phyloP scores from a whole-genome alignment of 768 basidiomycete species.

The Suillus lakei region DNA sequence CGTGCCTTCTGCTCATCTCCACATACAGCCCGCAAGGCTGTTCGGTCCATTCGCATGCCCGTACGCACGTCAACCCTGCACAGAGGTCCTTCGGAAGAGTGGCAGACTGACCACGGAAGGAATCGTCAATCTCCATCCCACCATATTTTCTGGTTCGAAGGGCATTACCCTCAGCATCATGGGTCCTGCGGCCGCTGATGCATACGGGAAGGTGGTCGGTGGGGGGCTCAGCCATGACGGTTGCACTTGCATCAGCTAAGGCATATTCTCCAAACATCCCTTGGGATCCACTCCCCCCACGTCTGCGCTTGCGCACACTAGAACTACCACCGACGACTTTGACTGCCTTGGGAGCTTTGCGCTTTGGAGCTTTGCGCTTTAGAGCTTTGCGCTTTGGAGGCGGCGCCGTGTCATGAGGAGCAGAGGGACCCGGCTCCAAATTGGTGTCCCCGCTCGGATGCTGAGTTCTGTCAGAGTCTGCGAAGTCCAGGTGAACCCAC shows the following conservation, averaged over 20 bases:
- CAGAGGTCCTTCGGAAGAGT: neutral
- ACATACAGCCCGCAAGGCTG: neutral
- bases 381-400: neutral
- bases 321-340: neutral
- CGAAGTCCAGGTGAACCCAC: no score
- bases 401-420: no score
- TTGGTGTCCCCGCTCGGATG: no score
- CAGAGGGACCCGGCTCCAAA: no score
- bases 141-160: neutral
- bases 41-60: neutral
- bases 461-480: no score
- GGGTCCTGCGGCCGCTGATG: neutral
- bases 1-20: neutral
- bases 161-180: no score
- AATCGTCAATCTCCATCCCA: neutral
- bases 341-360: neutral
- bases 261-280: neutral
- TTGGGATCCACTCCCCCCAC: neutral
- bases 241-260: neutral
- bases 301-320: neutral
- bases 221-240: neutral
- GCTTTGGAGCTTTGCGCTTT: no score
- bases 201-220: neutral
- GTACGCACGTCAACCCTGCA: neutral
- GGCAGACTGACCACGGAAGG: rapidly evolving